Conservation (phyloP, 106 monocot species). For the Agapanthus africanus region DNA sequence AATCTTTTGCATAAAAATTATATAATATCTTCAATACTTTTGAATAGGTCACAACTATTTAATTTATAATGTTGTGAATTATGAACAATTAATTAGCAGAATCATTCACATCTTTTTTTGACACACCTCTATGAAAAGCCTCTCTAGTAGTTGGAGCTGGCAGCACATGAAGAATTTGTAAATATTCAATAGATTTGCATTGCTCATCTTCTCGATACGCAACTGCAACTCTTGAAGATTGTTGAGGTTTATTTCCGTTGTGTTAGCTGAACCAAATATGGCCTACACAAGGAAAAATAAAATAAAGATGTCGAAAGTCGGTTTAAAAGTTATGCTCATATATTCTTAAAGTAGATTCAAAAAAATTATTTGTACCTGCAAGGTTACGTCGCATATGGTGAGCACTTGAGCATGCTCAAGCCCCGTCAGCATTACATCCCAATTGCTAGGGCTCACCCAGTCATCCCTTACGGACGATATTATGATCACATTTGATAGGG, state of each 20-base stretch:
- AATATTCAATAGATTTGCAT: neutral
- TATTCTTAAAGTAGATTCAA: neutral
- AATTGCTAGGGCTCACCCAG: neutral
- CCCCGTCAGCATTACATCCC: neutral
- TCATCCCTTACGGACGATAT: neutral
- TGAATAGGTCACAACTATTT: neutral
- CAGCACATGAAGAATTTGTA: neutral
- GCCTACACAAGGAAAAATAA: neutral
- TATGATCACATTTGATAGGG: neutral
- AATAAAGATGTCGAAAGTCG: too few species aligned
- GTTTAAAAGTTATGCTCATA: neutral
- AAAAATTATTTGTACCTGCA: neutral
- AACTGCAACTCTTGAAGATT: conserved; percentile 4
- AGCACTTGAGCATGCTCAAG: neutral
- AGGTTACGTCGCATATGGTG: neutral
- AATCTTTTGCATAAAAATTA: too few species aligned
- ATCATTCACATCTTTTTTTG: too few species aligned
- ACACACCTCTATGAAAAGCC: neutral
- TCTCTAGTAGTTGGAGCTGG: neutral
- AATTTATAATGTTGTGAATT: too few species aligned
- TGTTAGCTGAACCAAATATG: neutral
- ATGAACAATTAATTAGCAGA: too few species aligned
- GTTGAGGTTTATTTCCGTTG: neutral
- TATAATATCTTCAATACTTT: neutral
- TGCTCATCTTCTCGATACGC: neutral